A percentile compares a stretch with the other conserved stretches of the same genome.
Evolutionary conservation across 495 filamentous ascomycete species (phyloP).

Genomic region (Neurospora sp.): DNA sequence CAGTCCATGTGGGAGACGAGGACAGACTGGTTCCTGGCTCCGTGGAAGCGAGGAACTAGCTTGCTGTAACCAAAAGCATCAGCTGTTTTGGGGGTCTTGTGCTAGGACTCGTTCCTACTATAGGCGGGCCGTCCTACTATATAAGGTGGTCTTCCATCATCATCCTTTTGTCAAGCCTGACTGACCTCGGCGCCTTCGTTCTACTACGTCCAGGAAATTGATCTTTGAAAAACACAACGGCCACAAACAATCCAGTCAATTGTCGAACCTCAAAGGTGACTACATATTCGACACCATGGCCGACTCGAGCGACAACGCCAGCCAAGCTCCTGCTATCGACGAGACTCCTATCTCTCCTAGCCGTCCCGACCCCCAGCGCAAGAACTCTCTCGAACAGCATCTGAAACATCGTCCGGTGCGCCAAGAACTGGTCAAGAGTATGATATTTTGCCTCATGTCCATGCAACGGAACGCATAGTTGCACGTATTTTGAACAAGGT

Average conservation of each 20-base stretch:
- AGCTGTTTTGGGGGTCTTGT: neutral
- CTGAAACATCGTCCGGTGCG: slow-evolving; percentile 68
- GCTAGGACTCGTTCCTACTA: neutral
- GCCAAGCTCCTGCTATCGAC: slow-evolving; percentile 21
- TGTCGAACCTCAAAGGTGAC: neutral
- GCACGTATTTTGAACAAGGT: neutral
- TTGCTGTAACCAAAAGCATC: neutral
- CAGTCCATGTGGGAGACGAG: neutral
- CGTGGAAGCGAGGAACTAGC: neutral
- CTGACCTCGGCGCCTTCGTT: neutral
- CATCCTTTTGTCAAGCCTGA: neutral
- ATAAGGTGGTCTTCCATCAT: neutral
- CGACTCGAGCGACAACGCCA: slow-evolving; percentile 18
- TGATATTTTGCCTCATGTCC: slow-evolving; percentile 11
- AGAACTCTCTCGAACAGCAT: slow-evolving; percentile 83
- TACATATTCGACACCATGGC: slow-evolving; percentile 26
- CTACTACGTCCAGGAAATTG: neutral
- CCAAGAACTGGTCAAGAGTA: slow-evolving; percentile 79
- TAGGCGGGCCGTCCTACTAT: neutral
- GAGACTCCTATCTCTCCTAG: slow-evolving; percentile 58
- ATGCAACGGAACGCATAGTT: neutral
- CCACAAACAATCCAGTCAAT: neutral
- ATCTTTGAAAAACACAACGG: neutral
- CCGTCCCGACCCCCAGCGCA: slow-evolving; percentile 46
- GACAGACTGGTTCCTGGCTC: neutral